Base-by-base conservation (phyloP, 495 filamentous ascomycete species). In the Penicillium subrubescens region DNA sequence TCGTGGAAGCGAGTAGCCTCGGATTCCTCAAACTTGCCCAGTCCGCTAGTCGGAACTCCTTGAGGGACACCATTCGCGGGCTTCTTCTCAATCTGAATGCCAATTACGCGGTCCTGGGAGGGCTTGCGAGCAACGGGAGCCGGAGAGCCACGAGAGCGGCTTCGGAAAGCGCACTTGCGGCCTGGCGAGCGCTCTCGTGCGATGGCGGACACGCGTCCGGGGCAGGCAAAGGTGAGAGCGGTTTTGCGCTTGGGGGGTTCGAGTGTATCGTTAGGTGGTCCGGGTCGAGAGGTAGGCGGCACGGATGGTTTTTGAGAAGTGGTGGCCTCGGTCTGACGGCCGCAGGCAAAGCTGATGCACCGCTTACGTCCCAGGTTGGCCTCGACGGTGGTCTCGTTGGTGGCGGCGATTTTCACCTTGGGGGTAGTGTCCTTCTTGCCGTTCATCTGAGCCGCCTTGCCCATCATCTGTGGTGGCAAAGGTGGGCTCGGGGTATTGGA, bases 281-380 rank as follows among this genome's bases (percentile, higher is more conserved):
- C 35, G 57, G 68, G 62, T 15, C 51, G 59, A n/a, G 57, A 48
- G 17, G 27, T 52, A n/a, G 65, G 64, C 37, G 71, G 65, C 27
- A 31, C 39, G 23, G 60, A 34, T 8, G 69, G 62, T 27, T 73
- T 72, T 59, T 73, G 64, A 21, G 61, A 3, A 56, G 3, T 63
- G 21, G 73, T 23, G 3, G 63, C 63, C 43, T 76, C 71, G 27
- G 69, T 59, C 57, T 83, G 79, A 14, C 79, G 77, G 25, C 79
- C 90, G 75, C 94, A 97, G 53, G 92, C 94, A 77, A 99, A 99
- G 39, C 86, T 93, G 67, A 98, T 97, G 78, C 91, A 94, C 54
- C 96, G 86, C 79, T 92, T 96, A 70, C 88, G 87, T 21, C 87
- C 88, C 37, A 90, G 73, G 27, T 81, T 80, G 27, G 78, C 82